phyloP scores from a whole-genome alignment of 1,139 yeast species.

The Debaryomyces coudertii region DNA sequence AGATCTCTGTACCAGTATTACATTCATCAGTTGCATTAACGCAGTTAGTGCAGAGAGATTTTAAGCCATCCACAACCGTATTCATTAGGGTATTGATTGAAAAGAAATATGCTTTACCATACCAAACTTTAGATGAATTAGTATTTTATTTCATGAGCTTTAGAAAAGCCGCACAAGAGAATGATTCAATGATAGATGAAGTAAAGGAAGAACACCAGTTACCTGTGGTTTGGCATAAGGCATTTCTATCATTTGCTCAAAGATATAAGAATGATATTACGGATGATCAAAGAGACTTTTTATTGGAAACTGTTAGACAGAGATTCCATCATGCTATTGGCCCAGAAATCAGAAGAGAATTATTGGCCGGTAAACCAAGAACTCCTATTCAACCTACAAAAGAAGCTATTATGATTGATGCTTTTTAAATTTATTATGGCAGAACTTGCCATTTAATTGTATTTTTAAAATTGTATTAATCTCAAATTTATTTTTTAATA shows the following conservation, averaged over 20 bases:
- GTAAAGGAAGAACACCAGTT: constrained; percentile 57
- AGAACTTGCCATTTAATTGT: neutral
- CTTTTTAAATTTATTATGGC: constrained; percentile 26
- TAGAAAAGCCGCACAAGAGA: constrained; percentile 53
- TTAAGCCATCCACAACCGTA: constrained; percentile 85
- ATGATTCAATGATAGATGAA: constrained; percentile 32
- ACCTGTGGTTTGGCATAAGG: constrained; percentile 98
- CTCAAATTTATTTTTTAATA: neutral
- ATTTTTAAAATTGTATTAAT: constrained; percentile 3
- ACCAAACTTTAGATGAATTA: constrained; percentile 90
- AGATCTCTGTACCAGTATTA: constrained; percentile 89
- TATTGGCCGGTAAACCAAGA: constrained; percentile 74
- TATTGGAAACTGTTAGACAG: constrained; percentile 87
- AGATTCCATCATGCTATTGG: constrained; percentile 88
- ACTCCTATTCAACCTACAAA: constrained; percentile 26
- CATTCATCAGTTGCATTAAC: constrained; percentile 96
- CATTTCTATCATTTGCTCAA: constrained; percentile 91
- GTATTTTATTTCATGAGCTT: constrained; percentile 96
- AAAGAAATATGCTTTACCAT: constrained; percentile 95
- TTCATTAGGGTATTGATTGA: constrained; percentile 88
- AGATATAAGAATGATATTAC: constrained; percentile 96
- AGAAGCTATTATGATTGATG: constrained; percentile 45
- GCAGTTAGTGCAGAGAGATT: constrained; percentile 80
- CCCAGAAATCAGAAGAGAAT: constrained; percentile 92
- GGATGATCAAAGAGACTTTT: constrained; percentile 93